Conservation (phyloP, 768 basidiomycete genomes). For the Suillus occidentalis region DNA sequence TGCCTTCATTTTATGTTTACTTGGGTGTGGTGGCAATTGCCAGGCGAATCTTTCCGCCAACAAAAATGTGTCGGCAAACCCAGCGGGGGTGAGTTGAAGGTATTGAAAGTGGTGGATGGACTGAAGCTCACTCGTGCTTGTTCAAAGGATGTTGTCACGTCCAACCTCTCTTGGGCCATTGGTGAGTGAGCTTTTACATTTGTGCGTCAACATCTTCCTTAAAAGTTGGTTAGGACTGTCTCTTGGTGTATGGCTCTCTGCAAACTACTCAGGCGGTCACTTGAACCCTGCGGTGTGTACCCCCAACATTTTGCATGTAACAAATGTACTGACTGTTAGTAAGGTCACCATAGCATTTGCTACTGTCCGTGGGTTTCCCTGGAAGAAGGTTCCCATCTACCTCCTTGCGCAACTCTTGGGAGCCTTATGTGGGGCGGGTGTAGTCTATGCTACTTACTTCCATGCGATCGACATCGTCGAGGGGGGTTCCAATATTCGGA, state of each 20-base stretch:
- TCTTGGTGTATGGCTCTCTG: slow-evolving; percentile 65
- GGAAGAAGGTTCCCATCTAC: slow-evolving; percentile 70
- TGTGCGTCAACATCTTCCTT: not conserved
- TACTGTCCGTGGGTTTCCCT: slow-evolving; percentile 67
- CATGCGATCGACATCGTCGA: slow-evolving; percentile 60
- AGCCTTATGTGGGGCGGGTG: slow-evolving; percentile 48
- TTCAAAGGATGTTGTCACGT: slow-evolving; percentile 45
- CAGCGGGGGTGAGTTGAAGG: slow-evolving; percentile 46
- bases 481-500: slow-evolving; percentile 48
- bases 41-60: slow-evolving; percentile 49
- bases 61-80: slow-evolving; percentile 38
- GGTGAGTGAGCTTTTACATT: slow-evolving; percentile 24
- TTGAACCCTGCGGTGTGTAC: slow-evolving; percentile 60
- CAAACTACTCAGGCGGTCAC: slow-evolving; percentile 66
- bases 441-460: slow-evolving; percentile 58
- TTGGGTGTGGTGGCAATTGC: slow-evolving; percentile 53
- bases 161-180: slow-evolving; percentile 56
- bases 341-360: slow-evolving; percentile 65
- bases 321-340: not conserved
- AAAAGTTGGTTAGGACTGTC: slow-evolving; percentile 39
- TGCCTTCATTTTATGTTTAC: slow-evolving; percentile 50
- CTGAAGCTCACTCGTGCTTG: not conserved
- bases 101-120: not conserved
- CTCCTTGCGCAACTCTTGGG: slow-evolving; percentile 59
- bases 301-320: not conserved